phyloP scores from a whole-genome alignment of 1,284 basidiomycete species.

The Paramarasmius palmivorus region DNA sequence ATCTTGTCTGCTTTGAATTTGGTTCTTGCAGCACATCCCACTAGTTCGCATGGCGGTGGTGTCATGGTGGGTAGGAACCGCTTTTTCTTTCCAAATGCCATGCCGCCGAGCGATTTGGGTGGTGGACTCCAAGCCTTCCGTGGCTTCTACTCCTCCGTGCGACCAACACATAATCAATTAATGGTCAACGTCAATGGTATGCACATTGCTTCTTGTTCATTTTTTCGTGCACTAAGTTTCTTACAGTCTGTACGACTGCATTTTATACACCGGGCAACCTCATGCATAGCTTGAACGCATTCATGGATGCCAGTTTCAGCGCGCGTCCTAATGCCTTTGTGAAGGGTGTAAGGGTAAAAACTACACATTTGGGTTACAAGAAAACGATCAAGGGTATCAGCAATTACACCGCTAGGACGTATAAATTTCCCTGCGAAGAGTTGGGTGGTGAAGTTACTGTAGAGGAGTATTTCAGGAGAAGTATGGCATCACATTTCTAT shows the following conservation, averaged over 20 bases:
- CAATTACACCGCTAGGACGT: constrained; percentile 44
- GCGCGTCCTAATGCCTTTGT: constrained; percentile 54
- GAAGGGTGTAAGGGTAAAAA: constrained; percentile 57
- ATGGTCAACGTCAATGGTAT: constrained; percentile 77
- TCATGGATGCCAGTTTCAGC: constrained; percentile 49
- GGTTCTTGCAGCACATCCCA: constrained; percentile 63
- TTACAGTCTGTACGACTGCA: constrained; percentile 66
- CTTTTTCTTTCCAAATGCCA: constrained; percentile 66
- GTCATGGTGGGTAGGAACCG: constrained; percentile 75
- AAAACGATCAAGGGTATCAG: constrained; percentile 60
- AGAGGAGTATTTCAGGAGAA: constrained; percentile 60
- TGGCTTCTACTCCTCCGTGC: constrained; percentile 77
- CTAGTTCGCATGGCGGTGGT: constrained; percentile 56
- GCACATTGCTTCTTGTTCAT: constrained; percentile 9
- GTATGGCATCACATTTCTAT: constrained; percentile 37
- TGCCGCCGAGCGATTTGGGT: constrained; percentile 47
- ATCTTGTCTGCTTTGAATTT: constrained; percentile 74
- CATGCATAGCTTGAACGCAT: constrained; percentile 54
- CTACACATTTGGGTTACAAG: constrained; percentile 56
- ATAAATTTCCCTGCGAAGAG: constrained; percentile 58
- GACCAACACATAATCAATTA: constrained; percentile 68
- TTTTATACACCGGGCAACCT: constrained; percentile 71
- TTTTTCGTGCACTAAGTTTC: constrained; percentile 7
- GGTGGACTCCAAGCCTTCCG: constrained; percentile 69
- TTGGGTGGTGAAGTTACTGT: constrained; percentile 51